These are phyloP conservation scores for Anthoceros angustus DNA, from an alignment of 225 moss, liverwort and hornwort genomes.

Conservation along the genomic window DNA sequence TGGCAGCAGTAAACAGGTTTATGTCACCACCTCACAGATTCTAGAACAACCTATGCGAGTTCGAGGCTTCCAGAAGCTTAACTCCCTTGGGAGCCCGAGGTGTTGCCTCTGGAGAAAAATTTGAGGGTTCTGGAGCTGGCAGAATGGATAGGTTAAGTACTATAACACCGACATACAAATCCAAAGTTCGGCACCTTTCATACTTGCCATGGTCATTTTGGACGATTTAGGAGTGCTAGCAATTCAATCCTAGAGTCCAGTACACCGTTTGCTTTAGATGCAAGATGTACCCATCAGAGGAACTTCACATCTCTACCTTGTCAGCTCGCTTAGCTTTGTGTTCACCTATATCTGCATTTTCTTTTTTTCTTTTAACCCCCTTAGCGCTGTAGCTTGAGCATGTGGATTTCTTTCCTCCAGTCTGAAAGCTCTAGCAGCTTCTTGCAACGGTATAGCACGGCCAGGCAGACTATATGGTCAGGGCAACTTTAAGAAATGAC, in stretches of 20 bases:
- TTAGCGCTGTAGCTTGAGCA: background rate
- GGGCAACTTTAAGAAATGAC: no score
- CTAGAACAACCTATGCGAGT: no score
- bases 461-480: no score
- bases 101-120: background rate
- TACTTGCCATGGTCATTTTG: no score
- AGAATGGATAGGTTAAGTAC: background rate
- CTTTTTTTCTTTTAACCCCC: background rate
- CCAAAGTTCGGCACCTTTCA: background rate
- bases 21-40: no score
- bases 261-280: background rate
- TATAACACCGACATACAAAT: background rate
- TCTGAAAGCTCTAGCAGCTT: background rate
- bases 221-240: background rate
- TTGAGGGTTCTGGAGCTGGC: background rate
- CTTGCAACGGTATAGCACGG: background rate
- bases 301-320: background rate
- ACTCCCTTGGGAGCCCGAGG: background rate
- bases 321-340: background rate
- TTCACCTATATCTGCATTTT: background rate
- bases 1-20: no score
- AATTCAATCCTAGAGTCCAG: background rate
- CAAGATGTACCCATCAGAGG: background rate
- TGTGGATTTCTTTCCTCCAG: background rate
- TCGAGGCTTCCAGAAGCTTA: no score